Evolutionary conservation across 768 basidiomycete species (phyloP).

Genomic region (Tricholoma hemisulphureum): DNA sequence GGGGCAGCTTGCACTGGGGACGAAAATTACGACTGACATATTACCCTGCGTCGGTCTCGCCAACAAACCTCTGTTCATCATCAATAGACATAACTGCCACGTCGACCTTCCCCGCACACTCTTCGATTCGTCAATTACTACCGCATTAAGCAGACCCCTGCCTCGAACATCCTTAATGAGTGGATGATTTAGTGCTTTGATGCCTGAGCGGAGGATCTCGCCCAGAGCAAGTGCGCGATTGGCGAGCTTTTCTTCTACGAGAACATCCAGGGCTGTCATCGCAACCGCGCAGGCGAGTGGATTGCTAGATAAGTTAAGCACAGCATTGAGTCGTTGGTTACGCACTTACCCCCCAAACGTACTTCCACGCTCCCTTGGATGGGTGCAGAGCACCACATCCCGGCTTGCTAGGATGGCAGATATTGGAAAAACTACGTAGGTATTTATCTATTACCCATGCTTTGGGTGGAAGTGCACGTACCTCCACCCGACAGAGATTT

Average conservation of each 20-base stretch:
- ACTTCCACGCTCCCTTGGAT: conserved; percentile 93
- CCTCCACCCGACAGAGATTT: conserved; percentile 97
- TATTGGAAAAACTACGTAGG: conserved; percentile 82
- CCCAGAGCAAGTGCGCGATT: conserved; percentile 81
- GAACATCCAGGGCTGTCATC: conserved; percentile 86
- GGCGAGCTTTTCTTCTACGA: conserved; percentile 81
- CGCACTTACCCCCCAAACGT: conserved; percentile 97
- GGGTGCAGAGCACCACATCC: conserved; percentile 92
- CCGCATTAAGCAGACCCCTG: conserved; percentile 85
- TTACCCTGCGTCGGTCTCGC: conserved; percentile 97
- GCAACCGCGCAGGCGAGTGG: conserved; percentile 95
- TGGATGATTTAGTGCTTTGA: conserved; percentile 62
- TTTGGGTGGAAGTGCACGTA: conserved; percentile 38
- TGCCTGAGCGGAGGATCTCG: conserved; percentile 67
- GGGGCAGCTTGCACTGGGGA: too few species aligned
- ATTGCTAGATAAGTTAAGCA: conserved; percentile 55
- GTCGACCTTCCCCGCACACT: conserved; percentile 79
- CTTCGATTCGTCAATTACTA: conserved; percentile 86
- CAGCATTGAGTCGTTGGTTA: too few species aligned
- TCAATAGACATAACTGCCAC: conserved; percentile 92
- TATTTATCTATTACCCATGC: neutral
- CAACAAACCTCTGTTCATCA: conserved; percentile 88
- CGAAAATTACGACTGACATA: conserved; percentile 57
- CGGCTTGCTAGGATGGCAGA: conserved; percentile 90
- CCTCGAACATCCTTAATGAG: conserved; percentile 81